Conservation (phyloP, 768 basidiomycete genomes). For the Phaffia tasmanica region DNA sequence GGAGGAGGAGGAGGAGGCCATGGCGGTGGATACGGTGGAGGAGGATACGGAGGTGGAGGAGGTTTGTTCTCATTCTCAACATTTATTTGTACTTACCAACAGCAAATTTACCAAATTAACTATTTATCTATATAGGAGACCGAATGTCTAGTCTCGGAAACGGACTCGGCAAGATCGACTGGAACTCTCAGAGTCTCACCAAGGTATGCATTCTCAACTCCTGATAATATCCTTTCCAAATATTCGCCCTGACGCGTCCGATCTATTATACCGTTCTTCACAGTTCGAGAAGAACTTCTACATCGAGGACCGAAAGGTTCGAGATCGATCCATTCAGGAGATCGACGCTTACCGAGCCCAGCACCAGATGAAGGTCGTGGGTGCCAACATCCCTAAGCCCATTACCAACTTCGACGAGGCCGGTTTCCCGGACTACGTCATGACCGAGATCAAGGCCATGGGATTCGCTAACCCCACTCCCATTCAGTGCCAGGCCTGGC, state of each 20-base stretch:
- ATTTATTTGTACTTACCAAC: neutral
- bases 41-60: neutral
- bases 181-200: slow-evolving; percentile 59
- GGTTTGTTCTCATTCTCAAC: neutral
- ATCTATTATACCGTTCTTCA: neutral
- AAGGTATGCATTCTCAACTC: slow-evolving; percentile 33
- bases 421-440: slow-evolving; percentile 91
- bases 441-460: slow-evolving; percentile 84
- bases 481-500: slow-evolving; percentile 99
- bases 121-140: slow-evolving; percentile 30
- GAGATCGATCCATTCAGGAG: slow-evolving; percentile 65
- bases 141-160: slow-evolving; percentile 69
- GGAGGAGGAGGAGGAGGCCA: neutral
- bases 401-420: slow-evolving; percentile 85
- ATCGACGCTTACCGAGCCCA: slow-evolving; percentile 69
- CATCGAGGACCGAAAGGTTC: slow-evolving; percentile 73
- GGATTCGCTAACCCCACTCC: slow-evolving; percentile 84
- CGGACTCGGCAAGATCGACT: slow-evolving; percentile 72
- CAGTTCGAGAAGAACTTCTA: slow-evolving; percentile 84
- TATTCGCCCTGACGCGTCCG: neutral
- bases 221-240: neutral
- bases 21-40: neutral
- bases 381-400: slow-evolving; percentile 74
- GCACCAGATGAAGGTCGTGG: slow-evolving; percentile 91
- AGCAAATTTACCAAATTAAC: neutral